Evolutionary conservation across 305 asterid species (phyloP), one percentile per base, ranked within the genome.

Genomic region (Fraxinus greggii): DNA sequence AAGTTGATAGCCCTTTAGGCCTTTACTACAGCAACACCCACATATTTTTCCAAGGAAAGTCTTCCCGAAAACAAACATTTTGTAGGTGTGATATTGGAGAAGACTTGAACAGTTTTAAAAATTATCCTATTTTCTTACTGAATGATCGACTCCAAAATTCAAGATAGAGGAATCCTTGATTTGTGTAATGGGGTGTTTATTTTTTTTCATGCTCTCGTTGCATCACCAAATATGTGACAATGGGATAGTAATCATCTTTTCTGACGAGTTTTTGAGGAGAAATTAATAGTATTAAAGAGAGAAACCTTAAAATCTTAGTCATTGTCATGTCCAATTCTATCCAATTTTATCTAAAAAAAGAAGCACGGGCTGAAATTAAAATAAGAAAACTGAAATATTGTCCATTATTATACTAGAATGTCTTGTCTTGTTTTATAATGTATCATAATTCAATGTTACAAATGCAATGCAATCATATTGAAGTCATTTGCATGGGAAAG

Each of bases 401-500:
- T 45, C 3, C 10, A 13, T 45, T 45, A 45, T 45, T 45, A 4
- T 3, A 2, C 0, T 42, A 13, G 3, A 12, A 3, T 33, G 36
- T 33, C 59, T 15, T 48, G 59, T 48, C 21, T 48, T 48, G 5
- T 13, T 15, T 10, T 10, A 10, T 48, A 48, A 15, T 48, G 19
- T 15, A 45, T 45, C 56, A 13, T 45, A 13, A 12, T 45, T 3
- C n/a, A 15, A 48, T 48, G 7, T 15, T 51, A 0, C 3, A 48
- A 48, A 1, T 15, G 61, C 61, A 48, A 17, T 17, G 5, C 17
- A 48, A 48, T 48, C 23, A 48, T 48, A 51, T 4, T 3, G 17
- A 51, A 51, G 61, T 51, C 82, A 77, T 48, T 61, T 63, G 80
- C 82, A 70, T 3, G 67, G 83, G 67, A 79, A 45, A 63, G 77